phyloP scores from a whole-genome alignment of 805 yeast genomes.

The Clavispora fructus region DNA sequence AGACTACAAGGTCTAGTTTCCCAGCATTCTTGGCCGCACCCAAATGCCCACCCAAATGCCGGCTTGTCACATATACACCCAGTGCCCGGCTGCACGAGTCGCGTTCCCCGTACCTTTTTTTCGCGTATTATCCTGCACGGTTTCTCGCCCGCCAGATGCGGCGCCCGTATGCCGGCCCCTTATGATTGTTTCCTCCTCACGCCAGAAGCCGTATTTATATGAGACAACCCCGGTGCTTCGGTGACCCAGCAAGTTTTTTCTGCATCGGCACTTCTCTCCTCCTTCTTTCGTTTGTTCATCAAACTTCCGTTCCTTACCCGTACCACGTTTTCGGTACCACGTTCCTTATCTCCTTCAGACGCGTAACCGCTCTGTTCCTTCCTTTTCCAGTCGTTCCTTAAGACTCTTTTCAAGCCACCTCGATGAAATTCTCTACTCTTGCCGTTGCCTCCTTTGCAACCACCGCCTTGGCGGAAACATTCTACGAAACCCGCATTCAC shows the following conservation, averaged over 20 bases:
- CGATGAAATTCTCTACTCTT: slow-evolving; percentile 7
- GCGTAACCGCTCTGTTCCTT: neutral
- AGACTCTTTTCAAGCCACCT: neutral
- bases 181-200: neutral
- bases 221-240: too few species aligned
- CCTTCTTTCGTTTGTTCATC: neutral
- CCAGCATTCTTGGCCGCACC: neutral
- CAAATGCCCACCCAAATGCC: neutral
- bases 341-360: neutral
- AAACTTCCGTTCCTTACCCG: slow-evolving; percentile 1
- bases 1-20: neutral
- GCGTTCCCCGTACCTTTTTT: neutral
- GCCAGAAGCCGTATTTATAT: neutral
- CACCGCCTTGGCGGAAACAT: slow-evolving; percentile 19
- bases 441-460: slow-evolving; percentile 18
- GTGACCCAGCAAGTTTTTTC: neutral
- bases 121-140: neutral
- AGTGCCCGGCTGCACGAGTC: neutral
- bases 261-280: neutral
- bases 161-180: neutral
- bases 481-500: slow-evolving; percentile 24
- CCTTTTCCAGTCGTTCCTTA: neutral
- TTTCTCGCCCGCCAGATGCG: neutral
- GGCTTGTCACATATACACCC: neutral
- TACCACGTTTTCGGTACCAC: neutral